phyloP scores from a whole-genome alignment of 2,329 filamentous ascomycete genomes.

The Arthrobotrys conoides region DNA sequence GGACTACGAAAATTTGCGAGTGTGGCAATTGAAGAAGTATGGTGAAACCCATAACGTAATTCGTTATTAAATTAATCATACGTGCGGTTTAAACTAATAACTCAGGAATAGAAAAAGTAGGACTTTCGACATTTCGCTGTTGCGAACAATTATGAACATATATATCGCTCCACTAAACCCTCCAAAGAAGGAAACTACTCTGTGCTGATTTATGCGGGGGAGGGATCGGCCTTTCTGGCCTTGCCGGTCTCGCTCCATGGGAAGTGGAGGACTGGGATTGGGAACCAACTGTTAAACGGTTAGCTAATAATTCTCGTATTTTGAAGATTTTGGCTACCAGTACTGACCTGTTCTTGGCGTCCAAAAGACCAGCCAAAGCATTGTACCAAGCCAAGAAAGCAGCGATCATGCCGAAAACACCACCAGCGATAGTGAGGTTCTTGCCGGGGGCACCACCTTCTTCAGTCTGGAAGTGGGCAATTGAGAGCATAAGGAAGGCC shows the following conservation, averaged over 20 bases:
- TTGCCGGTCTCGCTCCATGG: slow-evolving; percentile 66
- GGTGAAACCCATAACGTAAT: slow-evolving; percentile 32
- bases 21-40: slow-evolving; percentile 9
- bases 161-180: slow-evolving; percentile 21
- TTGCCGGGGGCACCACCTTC: slow-evolving; percentile 67
- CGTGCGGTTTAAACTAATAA: slow-evolving; percentile 38
- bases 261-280: slow-evolving; percentile 65
- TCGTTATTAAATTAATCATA: slow-evolving; percentile 54
- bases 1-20: slow-evolving; percentile 25
- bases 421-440: slow-evolving; percentile 78
- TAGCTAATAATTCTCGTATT: slow-evolving; percentile 20
- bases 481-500: slow-evolving; percentile 80
- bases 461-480: slow-evolving; percentile 74
- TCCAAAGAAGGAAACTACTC: slow-evolving; percentile 8
- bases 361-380: slow-evolving; percentile 84
- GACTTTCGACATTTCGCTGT: slow-evolving; percentile 20
- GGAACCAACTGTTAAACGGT: slow-evolving; percentile 47
- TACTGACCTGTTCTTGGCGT: slow-evolving; percentile 70
- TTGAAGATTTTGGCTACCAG: not conserved
- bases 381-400: slow-evolving; percentile 91
- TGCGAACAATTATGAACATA: slow-evolving; percentile 22
- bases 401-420: slow-evolving; percentile 83
- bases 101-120: slow-evolving; percentile 32
- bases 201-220: slow-evolving; percentile 35
- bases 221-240: slow-evolving; percentile 55